phyloP scores from a whole-genome alignment of 257 asterid species.

The Solanum bulbocastanum region DNA sequence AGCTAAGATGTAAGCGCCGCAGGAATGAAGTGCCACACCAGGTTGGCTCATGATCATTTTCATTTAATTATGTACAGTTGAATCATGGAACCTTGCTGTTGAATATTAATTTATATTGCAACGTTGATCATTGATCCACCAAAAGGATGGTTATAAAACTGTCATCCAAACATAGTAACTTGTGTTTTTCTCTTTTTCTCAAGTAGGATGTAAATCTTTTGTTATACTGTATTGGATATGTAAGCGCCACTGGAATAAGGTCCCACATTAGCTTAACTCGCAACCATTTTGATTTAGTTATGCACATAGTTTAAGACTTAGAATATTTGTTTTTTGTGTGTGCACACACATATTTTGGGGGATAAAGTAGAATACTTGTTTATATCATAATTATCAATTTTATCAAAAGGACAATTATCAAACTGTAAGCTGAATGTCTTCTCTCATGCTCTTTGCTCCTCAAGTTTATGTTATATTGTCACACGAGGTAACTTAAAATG shows the following conservation, averaged over 20 bases:
- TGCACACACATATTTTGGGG: background rate
- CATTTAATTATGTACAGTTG: background rate
- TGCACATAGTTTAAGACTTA: background rate
- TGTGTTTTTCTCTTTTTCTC: background rate
- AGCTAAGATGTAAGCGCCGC: background rate
- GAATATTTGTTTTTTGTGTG: background rate
- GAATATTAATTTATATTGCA: background rate
- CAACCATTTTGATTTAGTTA: background rate
- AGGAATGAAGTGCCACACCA: slow-evolving; percentile 44
- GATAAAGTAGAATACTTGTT: background rate
- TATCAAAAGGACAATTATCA: background rate
- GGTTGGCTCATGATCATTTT: slow-evolving; percentile 33
- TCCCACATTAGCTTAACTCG: background rate
- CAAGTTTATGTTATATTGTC: background rate
- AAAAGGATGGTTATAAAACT: background rate
- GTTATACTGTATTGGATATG: background rate
- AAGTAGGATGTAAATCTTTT: background rate
- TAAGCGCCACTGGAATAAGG: background rate
- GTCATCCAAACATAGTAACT: background rate
- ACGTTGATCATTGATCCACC: background rate
- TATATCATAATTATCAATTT: background rate
- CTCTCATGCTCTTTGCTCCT: background rate
- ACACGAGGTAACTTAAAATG: slow-evolving; percentile 7
- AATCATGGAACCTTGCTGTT: background rate
- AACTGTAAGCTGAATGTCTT: background rate